Conservation (phyloP, 2,329 filamentous ascomycete genomes). For the Aspergillus fructus region DNA sequence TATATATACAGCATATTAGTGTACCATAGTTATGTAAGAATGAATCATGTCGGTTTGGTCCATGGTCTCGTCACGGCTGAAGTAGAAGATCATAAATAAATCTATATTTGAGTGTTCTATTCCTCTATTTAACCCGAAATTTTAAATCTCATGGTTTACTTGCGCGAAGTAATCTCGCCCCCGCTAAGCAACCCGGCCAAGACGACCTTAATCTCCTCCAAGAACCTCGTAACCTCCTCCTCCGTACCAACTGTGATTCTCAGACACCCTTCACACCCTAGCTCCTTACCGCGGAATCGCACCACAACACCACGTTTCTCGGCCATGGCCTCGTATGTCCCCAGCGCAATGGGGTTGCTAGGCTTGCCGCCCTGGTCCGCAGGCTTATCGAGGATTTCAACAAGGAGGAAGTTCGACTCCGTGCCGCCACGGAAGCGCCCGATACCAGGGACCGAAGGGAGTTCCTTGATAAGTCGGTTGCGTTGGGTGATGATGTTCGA, state of each 20-base stretch:
- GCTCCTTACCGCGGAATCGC: constrained; percentile 87
- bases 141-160: background rate
- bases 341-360: constrained; percentile 74
- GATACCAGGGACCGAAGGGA: constrained; percentile 74
- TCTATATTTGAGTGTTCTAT: background rate
- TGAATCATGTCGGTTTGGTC: no score
- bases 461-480: constrained; percentile 68
- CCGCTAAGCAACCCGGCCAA: constrained; percentile 50
- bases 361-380: constrained; percentile 61
- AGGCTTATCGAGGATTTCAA: constrained; percentile 74
- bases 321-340: constrained; percentile 80
- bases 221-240: constrained; percentile 75
- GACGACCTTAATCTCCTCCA: constrained; percentile 63
- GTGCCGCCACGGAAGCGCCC: constrained; percentile 77
- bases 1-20: no score
- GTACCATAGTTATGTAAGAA: no score
- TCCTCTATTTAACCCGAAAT: background rate
- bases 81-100: background rate
- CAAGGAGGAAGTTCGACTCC: constrained; percentile 85
- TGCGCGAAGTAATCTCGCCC: constrained; percentile 26
- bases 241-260: constrained; percentile 92
- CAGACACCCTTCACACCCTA: constrained; percentile 83
- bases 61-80: no score
- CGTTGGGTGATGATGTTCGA: constrained; percentile 73
- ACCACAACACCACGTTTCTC: constrained; percentile 89